Evolutionary conservation across 768 basidiomycete species (phyloP), one percentile per base, ranked within the genome.

Genomic region (Russula emetica): DNA sequence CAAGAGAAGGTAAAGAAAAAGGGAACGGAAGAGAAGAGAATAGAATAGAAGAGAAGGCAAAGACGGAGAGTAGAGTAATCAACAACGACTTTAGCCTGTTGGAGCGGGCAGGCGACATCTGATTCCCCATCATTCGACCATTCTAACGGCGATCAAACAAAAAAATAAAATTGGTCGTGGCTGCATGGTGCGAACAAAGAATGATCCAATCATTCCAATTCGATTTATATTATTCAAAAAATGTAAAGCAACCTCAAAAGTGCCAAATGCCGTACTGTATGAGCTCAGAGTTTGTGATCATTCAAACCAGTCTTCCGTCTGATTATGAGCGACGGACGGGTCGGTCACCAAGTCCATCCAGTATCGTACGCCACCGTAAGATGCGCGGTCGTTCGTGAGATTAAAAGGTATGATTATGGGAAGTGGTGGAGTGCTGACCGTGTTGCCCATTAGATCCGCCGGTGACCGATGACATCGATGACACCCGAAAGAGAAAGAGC

Each of bases 91-190:
- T 50, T 50, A 50, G 24, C 45, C 13, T 26, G 1, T 50, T 14
- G 11, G 32, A 60, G 30, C 53, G 52, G 30, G 30, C 53, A 44
- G 30, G 30, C 32, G 42, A 54, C 53, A 61, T 61, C 44, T 60
- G 59, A 56, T 61, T 61, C 59, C 63, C 50, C 36, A 64, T 64
- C 63, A 64, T 56, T 64, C 54, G 59, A 64, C 63, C 63, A 61
- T 64, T 64, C 59, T 61, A 61, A 64, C 59, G 58, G 63, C 63
- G 59, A 64, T 64, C 63, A 61, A 64, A 64, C 54, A 34, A 16
- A 45, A 47, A 52, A 30, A 32, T 10, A 45, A 45, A 52, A 22
- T 30, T 18, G 50, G 20, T 32, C 44, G 47, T 49, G 13, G 26
- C 42, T 9, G 22, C 53, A 34, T 32, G 1, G 36, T 28, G 51